Evolutionary conservation across 352 stramenopile species (phyloP).

Genomic region (Halophytophthora batemanensis): DNA sequence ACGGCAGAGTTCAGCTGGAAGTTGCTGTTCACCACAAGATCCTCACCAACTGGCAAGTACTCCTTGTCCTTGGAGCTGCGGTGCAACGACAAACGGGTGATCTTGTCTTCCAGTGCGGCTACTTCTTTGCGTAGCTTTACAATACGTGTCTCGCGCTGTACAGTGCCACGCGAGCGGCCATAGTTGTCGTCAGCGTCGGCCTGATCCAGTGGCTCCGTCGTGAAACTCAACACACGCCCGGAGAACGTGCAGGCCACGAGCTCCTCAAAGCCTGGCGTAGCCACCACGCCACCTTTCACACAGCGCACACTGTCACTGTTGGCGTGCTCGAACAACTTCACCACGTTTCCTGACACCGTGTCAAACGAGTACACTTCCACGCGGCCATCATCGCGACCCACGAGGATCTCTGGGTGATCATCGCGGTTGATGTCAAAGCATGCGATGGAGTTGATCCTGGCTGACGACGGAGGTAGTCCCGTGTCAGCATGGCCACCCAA

Average conservation of each 20-base stretch:
- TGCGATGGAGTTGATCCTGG: conserved; percentile 70
- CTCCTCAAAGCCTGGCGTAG: conserved; percentile 71
- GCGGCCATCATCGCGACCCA: conserved; percentile 75
- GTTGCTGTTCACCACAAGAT: conserved; percentile 75
- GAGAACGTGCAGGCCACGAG: conserved; percentile 79
- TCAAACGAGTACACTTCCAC: conserved; percentile 79
- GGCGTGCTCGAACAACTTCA: conserved; percentile 64
- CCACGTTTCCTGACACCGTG: conserved; percentile 32
- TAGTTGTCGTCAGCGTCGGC: conserved; percentile 71
- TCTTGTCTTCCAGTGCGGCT: conserved; percentile 60
- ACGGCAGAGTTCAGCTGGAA: conserved; percentile 71
- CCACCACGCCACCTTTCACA: conserved; percentile 67
- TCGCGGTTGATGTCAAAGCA: conserved; percentile 83
- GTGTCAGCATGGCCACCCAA: conserved; percentile 4
- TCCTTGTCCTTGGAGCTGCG: conserved; percentile 50
- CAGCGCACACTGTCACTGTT: conserved; percentile 75
- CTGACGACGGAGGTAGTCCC: conserved; percentile 19
- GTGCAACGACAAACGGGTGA: conserved; percentile 54
- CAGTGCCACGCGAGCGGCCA: conserved; percentile 65
- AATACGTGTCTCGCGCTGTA: conserved; percentile 77
- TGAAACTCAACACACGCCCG: conserved; percentile 78
- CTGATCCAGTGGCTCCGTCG: conserved; percentile 76
- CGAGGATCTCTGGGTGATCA: conserved; percentile 68
- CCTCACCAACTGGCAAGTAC: conserved; percentile 63
- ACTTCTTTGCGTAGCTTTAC: conserved; percentile 82